Conservation (phyloP, 192 early-diverging fungal genomes). For the Thamnidium elegans region DNA sequence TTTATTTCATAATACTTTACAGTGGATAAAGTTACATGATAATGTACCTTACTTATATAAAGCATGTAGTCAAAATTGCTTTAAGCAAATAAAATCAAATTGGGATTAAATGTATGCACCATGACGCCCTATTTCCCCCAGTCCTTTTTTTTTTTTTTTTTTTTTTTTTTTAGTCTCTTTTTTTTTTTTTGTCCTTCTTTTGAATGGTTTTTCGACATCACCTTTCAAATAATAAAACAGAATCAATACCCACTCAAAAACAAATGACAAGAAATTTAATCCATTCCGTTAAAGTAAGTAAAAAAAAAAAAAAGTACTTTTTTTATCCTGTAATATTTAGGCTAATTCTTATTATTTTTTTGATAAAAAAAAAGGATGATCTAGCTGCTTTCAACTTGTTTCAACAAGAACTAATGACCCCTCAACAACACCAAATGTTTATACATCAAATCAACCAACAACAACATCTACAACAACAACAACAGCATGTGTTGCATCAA, state of each 20-base stretch:
- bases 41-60: constrained; percentile 8
- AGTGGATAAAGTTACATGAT: not conserved
- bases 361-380: constrained; percentile 19
- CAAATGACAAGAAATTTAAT: not conserved
- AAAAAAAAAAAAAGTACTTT: not conserved
- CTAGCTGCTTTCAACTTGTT: constrained; percentile 30
- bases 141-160: no score
- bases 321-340: not conserved
- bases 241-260: not conserved
- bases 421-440: not conserved
- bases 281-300: not conserved
- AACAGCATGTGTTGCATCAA: constrained; percentile 21
- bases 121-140: no score
- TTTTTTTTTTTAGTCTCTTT: no score
- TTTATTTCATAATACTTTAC: constrained; percentile 1
- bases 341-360: not conserved
- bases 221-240: not conserved
- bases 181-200: no score
- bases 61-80: constrained; percentile 3
- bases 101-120: no score
- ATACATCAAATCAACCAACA: constrained; percentile 20
- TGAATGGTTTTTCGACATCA: not conserved
- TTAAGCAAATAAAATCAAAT: not conserved
- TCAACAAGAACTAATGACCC: constrained; percentile 28
- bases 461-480: constrained; percentile 10